Evolutionary conservation across 2,329 filamentous ascomycete genomes (phyloP).

Genomic region (Blastomyces emzantsi): DNA sequence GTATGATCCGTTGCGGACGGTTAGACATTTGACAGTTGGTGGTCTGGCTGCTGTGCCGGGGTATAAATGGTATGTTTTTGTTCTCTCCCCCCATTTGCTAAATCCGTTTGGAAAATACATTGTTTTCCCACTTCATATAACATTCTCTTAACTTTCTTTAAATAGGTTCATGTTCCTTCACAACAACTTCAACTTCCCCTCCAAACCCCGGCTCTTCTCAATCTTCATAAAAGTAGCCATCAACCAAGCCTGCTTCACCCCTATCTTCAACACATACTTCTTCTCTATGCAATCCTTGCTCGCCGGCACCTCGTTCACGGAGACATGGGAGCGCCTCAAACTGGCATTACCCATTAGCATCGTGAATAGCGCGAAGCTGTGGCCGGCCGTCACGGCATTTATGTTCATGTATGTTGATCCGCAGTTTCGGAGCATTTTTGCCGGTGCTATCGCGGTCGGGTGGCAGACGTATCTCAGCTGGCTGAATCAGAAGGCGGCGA

Average conservation of each 20-base stretch:
- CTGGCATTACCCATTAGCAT: slow-evolving; percentile 68
- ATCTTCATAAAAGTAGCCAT: slow-evolving; percentile 68
- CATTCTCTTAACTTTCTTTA: slow-evolving; percentile 2
- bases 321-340: slow-evolving; percentile 61
- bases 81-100: not conserved
- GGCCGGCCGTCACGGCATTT: slow-evolving; percentile 80
- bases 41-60: slow-evolving; percentile 63
- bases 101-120: not conserved
- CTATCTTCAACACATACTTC: slow-evolving; percentile 75
- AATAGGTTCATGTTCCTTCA: slow-evolving; percentile 70
- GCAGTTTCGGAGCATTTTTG: slow-evolving; percentile 72
- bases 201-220: slow-evolving; percentile 51
- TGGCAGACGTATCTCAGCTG: slow-evolving; percentile 90
- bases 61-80: slow-evolving; percentile 62
- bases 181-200: slow-evolving; percentile 73
- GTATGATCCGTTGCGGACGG: slow-evolving; percentile 62
- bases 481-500: slow-evolving; percentile 65
- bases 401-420: slow-evolving; percentile 75
- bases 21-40: slow-evolving; percentile 65
- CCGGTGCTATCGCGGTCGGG: slow-evolving; percentile 68
- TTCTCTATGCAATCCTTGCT: slow-evolving; percentile 70
- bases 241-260: slow-evolving; percentile 73
- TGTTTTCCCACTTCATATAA: not conserved
- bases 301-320: slow-evolving; percentile 54
- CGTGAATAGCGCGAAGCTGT: slow-evolving; percentile 73